Base-by-base conservation (phyloP, 2,329 filamentous ascomycete genomes). In the Ceratocystis cacaofunesta region DNA sequence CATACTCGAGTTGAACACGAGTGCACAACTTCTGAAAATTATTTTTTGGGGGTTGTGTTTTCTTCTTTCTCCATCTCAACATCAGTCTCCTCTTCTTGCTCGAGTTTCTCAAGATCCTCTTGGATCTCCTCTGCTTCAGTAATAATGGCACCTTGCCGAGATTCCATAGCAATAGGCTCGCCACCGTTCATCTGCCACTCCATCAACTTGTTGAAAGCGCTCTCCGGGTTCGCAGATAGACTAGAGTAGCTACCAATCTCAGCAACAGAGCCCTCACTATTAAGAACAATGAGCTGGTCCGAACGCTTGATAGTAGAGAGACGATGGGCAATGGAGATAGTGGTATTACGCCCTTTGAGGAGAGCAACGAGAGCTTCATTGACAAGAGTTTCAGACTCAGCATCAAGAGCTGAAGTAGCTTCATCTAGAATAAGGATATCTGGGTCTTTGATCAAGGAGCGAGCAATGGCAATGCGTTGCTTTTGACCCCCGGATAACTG, bases 361-460 rank as follows among this genome's bases (percentile, higher is more conserved):
- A 99, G 81, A 57, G 85, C 85, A 5, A 85, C 85, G 2, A 99
- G 80, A 2, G 94, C 94, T 71, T 90, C 86, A 74, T 99, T 99
- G 68, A 99, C 94, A 2, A 97, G 82, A 0, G 94, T 97, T 75
- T 99, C 94, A 0, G 90, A 96, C 75, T 99, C 94, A 15, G 94
- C 94, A 73, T 99, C 94, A 6, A 99, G 81, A 0, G 94, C 94
- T 1, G 90, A 96, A 0, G 95, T 99, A 19, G 95, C 89, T 79
- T 99, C 94, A 72, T 99, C 94, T 0, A 99, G 83, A 68, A 99
- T 95, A 32, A 99, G 79, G 69, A 99, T 97, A 76, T 99, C 94
- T 0, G 95, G 95, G 69, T 96, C 85, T 76, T 97, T 97, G 70
- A 99, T 85, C 32, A 99, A 81, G 12, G 94, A 94, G 65, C 95